These are phyloP conservation scores for Lodderomyces elongisporus DNA, from an alignment of 1,139 yeast genomes.

Conservation along the genomic window DNA sequence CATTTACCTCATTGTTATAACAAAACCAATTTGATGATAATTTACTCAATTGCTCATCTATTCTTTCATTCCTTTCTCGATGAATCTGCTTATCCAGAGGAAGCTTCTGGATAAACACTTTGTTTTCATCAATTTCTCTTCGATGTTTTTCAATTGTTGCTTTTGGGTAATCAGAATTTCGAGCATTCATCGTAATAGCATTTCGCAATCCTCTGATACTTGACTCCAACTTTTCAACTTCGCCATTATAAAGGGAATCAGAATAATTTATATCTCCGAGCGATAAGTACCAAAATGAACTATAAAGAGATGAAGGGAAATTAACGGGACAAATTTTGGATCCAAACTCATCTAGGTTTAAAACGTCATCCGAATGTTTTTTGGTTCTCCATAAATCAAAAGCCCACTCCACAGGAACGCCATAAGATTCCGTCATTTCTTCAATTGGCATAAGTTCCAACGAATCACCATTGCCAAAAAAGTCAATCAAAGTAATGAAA, in stretches of 20 bases:
- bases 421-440: slow-evolving; percentile 43
- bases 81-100: slow-evolving; percentile 33
- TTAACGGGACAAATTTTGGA: slow-evolving; percentile 2
- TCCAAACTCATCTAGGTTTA: slow-evolving; percentile 4
- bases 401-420: slow-evolving; percentile 62
- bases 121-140: slow-evolving; percentile 26
- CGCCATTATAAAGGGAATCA: slow-evolving; percentile 46
- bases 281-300: slow-evolving; percentile 69
- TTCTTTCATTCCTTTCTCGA: slow-evolving; percentile 16
- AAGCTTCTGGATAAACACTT: slow-evolving; percentile 18
- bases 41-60: slow-evolving; percentile 13
- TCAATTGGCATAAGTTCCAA: slow-evolving; percentile 45
- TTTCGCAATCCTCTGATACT: slow-evolving; percentile 30
- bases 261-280: slow-evolving; percentile 70
- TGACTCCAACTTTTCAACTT: slow-evolving; percentile 34
- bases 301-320: slow-evolving; percentile 38
- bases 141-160: slow-evolving; percentile 22
- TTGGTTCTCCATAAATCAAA: slow-evolving; percentile 72
- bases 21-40: slow-evolving; percentile 25
- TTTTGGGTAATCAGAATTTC: slow-evolving; percentile 26
- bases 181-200: slow-evolving; percentile 23
- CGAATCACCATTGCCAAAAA: slow-evolving; percentile 35
- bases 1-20: neutral
- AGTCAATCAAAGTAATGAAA: slow-evolving; percentile 54
- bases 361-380: slow-evolving; percentile 8